A percentile compares a stretch with the other conserved stretches of the same genome.
These are phyloP conservation scores for Bjerkandera adusta DNA, from an alignment of 1,284 basidiomycete genomes.

Conservation along the genomic window DNA sequence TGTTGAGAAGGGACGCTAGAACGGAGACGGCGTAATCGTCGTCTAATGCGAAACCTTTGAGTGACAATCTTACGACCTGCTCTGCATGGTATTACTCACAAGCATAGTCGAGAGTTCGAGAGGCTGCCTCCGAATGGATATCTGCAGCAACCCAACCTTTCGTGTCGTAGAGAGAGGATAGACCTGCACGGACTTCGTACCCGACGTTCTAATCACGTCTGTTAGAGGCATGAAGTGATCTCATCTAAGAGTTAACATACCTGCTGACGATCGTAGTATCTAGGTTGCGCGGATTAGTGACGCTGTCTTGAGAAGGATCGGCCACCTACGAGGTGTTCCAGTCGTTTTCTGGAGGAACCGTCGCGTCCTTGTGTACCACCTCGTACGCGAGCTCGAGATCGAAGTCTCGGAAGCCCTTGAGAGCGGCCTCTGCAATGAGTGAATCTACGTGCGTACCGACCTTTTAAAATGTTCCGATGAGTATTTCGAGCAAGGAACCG, in stretches of 20 bases:
- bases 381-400: slow-evolving; percentile 68
- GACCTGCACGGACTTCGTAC: slow-evolving; percentile 79
- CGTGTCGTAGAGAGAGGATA: slow-evolving; percentile 64
- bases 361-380: slow-evolving; percentile 76
- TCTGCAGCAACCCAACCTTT: slow-evolving; percentile 81
- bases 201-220: slow-evolving; percentile 50
- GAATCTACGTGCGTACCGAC: slow-evolving; percentile 81
- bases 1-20: slow-evolving; percentile 53
- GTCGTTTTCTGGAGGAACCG: slow-evolving; percentile 65
- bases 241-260: slow-evolving; percentile 30
- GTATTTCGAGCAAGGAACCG: background rate
- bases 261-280: slow-evolving; percentile 77
- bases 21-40: slow-evolving; percentile 76
- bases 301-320: background rate
- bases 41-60: too few relatives aligned
- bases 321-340: slow-evolving; percentile 46
- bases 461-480: slow-evolving; percentile 31
- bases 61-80: background rate
- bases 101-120: slow-evolving; percentile 76
- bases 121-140: slow-evolving; percentile 76
- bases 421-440: slow-evolving; percentile 74
- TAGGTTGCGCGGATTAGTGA: slow-evolving; percentile 21
- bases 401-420: slow-evolving; percentile 64
- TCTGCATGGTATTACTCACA: slow-evolving; percentile 42
- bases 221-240: background rate